Percentiles rank a stretch among this genome's conserved stretches.
Evolutionary conservation across 495 filamentous ascomycete species (phyloP).

Genomic region (Aspergillus asperescens): DNA sequence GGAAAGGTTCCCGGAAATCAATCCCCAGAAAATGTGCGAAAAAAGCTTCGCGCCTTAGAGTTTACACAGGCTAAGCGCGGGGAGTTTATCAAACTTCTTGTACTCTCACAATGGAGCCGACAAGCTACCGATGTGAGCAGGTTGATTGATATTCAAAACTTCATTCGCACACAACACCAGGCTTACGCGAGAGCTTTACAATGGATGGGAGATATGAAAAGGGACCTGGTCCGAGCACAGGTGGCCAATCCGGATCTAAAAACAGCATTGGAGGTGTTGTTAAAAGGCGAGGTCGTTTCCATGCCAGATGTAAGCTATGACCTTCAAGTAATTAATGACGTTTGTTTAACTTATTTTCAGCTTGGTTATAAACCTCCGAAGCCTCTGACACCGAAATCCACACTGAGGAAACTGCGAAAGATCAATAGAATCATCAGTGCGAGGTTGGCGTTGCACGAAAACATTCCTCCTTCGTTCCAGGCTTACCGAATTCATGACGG

Average conservation of each 20-base stretch:
- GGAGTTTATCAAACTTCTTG: slow-evolving; percentile 84
- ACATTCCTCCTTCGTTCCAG: slow-evolving; percentile 63
- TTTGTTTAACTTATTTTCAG: slow-evolving; percentile 36
- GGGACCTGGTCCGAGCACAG: slow-evolving; percentile 55
- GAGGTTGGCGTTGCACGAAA: slow-evolving; percentile 71
- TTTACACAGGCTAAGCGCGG: slow-evolving; percentile 61
- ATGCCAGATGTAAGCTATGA: slow-evolving; percentile 63
- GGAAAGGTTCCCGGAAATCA: slow-evolving; percentile 54
- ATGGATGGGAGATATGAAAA: slow-evolving; percentile 63
- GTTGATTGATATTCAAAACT: slow-evolving; percentile 75
- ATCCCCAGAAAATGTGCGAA: slow-evolving; percentile 62
- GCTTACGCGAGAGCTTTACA: slow-evolving; percentile 53
- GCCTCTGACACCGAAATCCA: slow-evolving; percentile 57
- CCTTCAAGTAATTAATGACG: not conserved
- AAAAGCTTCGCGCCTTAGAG: slow-evolving; percentile 71
- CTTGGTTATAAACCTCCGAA: slow-evolving; percentile 75
- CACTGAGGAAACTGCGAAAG: slow-evolving; percentile 64
- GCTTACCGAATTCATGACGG: slow-evolving; percentile 72
- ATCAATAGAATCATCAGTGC: slow-evolving; percentile 78
- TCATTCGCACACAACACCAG: slow-evolving; percentile 56
- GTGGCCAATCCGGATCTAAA: slow-evolving; percentile 83
- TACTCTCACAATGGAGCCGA: slow-evolving; percentile 81
- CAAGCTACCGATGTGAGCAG: slow-evolving; percentile 70
- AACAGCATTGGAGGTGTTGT: slow-evolving; percentile 80
- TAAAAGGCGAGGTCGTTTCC: slow-evolving; percentile 65